Evolutionary conservation across 1,284 basidiomycete genomes (phyloP).

Genomic region (Rhodotorula sp.): DNA sequence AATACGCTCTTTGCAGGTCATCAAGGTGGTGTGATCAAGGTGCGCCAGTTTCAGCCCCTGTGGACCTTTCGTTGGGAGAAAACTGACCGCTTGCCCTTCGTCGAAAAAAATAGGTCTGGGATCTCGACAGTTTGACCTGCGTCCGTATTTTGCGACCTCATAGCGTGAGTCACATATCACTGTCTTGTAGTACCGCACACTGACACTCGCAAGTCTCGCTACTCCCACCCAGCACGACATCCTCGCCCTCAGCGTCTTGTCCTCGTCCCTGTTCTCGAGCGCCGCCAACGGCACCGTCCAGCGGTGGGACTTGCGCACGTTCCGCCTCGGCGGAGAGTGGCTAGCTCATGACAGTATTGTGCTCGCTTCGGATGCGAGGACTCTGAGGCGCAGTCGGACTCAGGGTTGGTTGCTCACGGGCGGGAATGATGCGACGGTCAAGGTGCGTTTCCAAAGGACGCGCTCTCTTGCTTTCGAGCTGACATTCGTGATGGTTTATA

Average conservation of each 20-base stretch:
- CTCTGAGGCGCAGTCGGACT: background rate
- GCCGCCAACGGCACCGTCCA: slow-evolving; percentile 76
- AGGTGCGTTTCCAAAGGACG: slow-evolving; percentile 54
- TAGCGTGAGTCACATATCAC: slow-evolving; percentile 56
- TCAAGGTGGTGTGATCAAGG: slow-evolving; percentile 87
- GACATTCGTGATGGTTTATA: background rate
- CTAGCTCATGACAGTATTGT: slow-evolving; percentile 71
- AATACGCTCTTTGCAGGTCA: slow-evolving; percentile 87
- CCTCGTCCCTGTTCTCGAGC: slow-evolving; percentile 75
- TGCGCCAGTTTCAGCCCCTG: too few relatives aligned
- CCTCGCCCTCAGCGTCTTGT: slow-evolving; percentile 69
- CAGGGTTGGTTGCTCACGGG: slow-evolving; percentile 64
- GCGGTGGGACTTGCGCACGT: slow-evolving; percentile 67
- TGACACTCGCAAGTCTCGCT: background rate
- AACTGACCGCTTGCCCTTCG: too few relatives aligned
- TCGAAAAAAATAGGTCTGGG: too few relatives aligned
- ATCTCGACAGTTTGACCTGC: slow-evolving; percentile 80
- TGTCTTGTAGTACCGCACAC: background rate
- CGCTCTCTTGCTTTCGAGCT: background rate
- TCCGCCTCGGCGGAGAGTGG: slow-evolving; percentile 79
- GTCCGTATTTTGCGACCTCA: slow-evolving; percentile 83
- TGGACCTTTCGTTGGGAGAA: too few relatives aligned
- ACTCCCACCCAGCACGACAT: slow-evolving; percentile 57
- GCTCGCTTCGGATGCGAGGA: slow-evolving; percentile 50
- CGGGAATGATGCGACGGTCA: slow-evolving; percentile 78